Evolutionary conservation across 1,139 yeast species (phyloP), one percentile per base, ranked within the genome.

Genomic region (Wickerhamiella infanticola): DNA sequence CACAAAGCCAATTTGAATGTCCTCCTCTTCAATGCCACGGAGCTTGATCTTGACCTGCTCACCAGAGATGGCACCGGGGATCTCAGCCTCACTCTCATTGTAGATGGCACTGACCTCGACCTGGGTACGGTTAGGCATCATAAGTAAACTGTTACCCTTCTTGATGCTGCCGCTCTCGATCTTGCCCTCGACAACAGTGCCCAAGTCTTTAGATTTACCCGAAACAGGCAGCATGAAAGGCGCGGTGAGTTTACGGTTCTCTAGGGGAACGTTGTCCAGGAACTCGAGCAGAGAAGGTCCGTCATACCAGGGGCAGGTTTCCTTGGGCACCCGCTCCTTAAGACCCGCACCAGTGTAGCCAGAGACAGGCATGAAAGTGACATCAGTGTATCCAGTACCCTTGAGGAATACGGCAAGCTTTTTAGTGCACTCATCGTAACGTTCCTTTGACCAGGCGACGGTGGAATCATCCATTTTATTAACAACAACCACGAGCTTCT

Each of bases 401-500:
- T 77, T 85, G 63, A 90, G 75, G 72, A 79, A 90, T 45, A 64
- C 61, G 33, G 77, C 76, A 56, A 93, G 71, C 65, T 88, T 90
- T 55, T 77, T 67, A 53, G 84, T 86, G 74, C 98, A 90, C 69
- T 90, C 98, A 59, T 83, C 86, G 66, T 85, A 90, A 68, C 99
- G 82, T 63, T 83, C 95, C 68, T 88, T 76, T 40, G 95, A 82
- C 99, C 99, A 90, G 53, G 65, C 69, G 43, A 90, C 99, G 44
- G 98, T 90, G 47, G 95, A 82, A 62, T 90, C 99, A 67, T 90
- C 99, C 98, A 90, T 90, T 76, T 90, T 90, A 72, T 90, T 90
- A 56, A 93, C 90, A 48, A 82, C 97, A 52, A 90, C 95, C 55
- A 90, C 72, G 59, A 90, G 75, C 66, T 80, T 82, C 71, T 84